Base-by-base conservation (phyloP, 2,329 filamentous ascomycete genomes). In the Aspergillus puulaauensis region DNA sequence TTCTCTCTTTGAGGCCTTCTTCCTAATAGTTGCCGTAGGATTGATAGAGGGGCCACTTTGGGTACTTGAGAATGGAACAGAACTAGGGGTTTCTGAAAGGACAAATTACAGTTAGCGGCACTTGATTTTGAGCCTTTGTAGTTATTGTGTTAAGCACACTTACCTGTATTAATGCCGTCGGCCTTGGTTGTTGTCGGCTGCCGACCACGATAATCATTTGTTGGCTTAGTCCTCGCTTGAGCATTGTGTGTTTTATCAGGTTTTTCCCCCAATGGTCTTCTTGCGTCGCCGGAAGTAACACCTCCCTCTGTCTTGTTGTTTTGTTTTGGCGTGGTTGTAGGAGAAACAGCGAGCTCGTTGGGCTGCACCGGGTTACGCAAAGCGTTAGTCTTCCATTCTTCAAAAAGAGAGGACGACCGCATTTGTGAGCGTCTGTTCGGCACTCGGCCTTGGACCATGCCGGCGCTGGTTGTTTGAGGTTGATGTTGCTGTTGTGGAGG, bases 311-410 rank as follows among this genome's bases (percentile, higher is more conserved):
- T 33, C 23, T 7, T 27, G 8, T 37, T 53, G 33, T 27, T 43
- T 24, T 8, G 11, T 15, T 21, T n/a, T 40, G 23, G 23, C n/a
- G 19, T 5, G 8, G 15, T n/a, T 15, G 17, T 17, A 15, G 57
- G 31, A 31, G 23, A 17, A 44, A 24, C 19, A 7, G 6, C 19
- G 6, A 21, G 2, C 37, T 49, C 50, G 6, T 47, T 56, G 3
- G 41, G 33, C 50, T 37, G 50, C 19, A 19, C 41, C 5, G 52
- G 45, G 35, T 33, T 24, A n/a, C 48, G 51, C 17, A 44, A 19
- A 19, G 56, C 48, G 41, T 55, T 52, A 7, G 58, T 50, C 39
- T 64, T 66, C 62, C 64, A 66, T 31, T 63, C 62, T 35, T 66
- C 64, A 12, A 57, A 64, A 9, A 58, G 39, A 2, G 54, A 54